These are phyloP conservation scores for Cotoneaster glaucophyllus DNA, from an alignment of 306 rosid species.

Conservation along the genomic window DNA sequence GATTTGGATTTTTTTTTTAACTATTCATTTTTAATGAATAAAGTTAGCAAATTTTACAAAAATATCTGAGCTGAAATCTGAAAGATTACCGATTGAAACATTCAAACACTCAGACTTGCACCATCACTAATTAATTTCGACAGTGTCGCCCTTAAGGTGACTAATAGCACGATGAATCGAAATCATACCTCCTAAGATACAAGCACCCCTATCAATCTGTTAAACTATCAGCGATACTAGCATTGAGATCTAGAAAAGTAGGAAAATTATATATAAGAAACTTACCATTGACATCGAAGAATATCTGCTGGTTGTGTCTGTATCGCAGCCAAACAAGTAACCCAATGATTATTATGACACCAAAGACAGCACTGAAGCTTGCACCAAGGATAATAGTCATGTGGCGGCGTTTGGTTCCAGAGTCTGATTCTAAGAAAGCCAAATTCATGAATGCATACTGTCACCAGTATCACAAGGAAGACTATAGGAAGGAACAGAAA, in stretches of 20 bases:
- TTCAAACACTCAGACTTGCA: background rate
- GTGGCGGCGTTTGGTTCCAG: constrained; percentile 49
- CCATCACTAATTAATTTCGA: background rate
- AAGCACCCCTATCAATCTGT: constrained; percentile 3
- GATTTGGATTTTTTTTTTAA: background rate
- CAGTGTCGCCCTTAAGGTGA: background rate
- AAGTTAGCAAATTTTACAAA: background rate
- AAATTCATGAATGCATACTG: constrained; percentile 17
- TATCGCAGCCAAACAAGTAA: constrained; percentile 85
- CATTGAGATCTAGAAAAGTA: background rate
- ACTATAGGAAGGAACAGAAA: background rate
- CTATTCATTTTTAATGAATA: background rate
- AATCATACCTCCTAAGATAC: background rate
- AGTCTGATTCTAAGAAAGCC: constrained; percentile 46
- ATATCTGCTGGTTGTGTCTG: constrained; percentile 85
- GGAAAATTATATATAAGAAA: background rate
- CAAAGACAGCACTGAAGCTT: constrained; percentile 73
- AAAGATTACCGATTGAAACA: background rate
- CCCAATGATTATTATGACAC: constrained; percentile 47
- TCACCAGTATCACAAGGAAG: constrained; percentile 7
- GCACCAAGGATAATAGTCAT: constrained; percentile 75
- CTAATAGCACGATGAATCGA: background rate
- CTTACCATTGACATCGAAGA: constrained; percentile 92
- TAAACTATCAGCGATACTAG: background rate
- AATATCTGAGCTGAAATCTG: background rate